phyloP scores from a whole-genome alignment of 352 stramenopile genomes.

The Phytophthora hibernalis region DNA sequence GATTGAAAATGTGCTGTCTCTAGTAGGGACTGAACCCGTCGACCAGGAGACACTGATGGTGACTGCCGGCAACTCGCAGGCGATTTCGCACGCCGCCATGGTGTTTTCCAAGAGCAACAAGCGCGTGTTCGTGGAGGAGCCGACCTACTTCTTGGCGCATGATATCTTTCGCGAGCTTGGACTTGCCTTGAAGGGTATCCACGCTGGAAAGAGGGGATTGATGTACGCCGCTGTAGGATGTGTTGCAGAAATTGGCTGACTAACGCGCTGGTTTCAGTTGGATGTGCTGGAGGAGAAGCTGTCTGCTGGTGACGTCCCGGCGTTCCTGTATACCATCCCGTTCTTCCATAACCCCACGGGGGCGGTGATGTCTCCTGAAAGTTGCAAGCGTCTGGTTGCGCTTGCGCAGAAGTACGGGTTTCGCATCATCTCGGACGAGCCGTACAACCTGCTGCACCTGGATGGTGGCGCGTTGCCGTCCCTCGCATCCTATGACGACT shows the following conservation, averaged over 20 bases:
- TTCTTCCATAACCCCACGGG: constrained; percentile 95
- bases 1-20: background rate
- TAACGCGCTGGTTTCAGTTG: constrained; percentile 41
- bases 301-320: constrained; percentile 65
- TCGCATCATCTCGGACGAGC: constrained; percentile 92
- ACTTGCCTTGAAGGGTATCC: constrained; percentile 78
- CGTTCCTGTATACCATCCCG: constrained; percentile 94
- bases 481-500: constrained; percentile 73
- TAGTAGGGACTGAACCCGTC: constrained; percentile 21
- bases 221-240: constrained; percentile 54
- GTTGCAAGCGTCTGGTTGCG: constrained; percentile 75
- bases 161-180: constrained; percentile 93
- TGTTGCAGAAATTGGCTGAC: background rate
- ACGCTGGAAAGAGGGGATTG: constrained; percentile 75
- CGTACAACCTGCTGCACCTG: constrained; percentile 94
- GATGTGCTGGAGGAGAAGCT: constrained; percentile 78
- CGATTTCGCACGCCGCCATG: constrained; percentile 88
- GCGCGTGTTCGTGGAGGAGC: constrained; percentile 91
- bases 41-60: constrained; percentile 78
- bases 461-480: constrained; percentile 55
- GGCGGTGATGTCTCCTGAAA: constrained; percentile 65
- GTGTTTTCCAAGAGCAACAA: constrained; percentile 78
- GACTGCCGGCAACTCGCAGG: constrained; percentile 92
- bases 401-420: constrained; percentile 89
- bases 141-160: constrained; percentile 93